Evolutionary conservation across 768 basidiomycete genomes (phyloP).

Genomic region (Tricholoma furcatifolium): DNA sequence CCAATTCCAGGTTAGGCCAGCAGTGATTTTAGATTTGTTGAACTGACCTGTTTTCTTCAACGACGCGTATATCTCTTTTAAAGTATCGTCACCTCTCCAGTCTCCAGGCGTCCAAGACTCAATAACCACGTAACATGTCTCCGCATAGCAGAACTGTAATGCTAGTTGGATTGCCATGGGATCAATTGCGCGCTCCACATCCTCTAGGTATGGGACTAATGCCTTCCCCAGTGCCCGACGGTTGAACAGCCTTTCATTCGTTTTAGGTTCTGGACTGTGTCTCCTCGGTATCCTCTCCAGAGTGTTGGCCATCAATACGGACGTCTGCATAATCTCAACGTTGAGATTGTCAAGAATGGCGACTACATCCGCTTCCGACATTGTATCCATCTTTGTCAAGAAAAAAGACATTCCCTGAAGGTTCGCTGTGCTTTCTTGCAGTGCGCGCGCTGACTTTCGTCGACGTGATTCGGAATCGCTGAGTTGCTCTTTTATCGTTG

Average conservation of each 20-base stretch:
- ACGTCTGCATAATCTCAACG: slow-evolving; percentile 19
- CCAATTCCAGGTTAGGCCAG: not conserved
- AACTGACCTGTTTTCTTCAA: slow-evolving; percentile 15
- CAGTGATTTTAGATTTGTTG: not conserved
- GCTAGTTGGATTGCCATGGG: slow-evolving; percentile 18
- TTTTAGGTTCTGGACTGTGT: not conserved
- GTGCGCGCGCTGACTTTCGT: slow-evolving; percentile 15
- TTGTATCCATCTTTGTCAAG: slow-evolving; percentile 40
- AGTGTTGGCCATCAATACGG: slow-evolving; percentile 19
- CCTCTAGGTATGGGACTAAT: slow-evolving; percentile 6
- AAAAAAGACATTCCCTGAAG: slow-evolving; percentile 41
- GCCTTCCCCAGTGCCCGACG: slow-evolving; percentile 6
- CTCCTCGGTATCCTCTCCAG: slow-evolving; percentile 5
- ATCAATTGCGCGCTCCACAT: slow-evolving; percentile 7
- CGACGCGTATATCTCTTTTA: slow-evolving; percentile 13
- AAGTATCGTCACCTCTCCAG: slow-evolving; percentile 8
- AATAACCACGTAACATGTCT: slow-evolving; percentile 10
- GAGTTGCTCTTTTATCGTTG: slow-evolving; percentile 8
- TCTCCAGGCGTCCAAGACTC: slow-evolving; percentile 14
- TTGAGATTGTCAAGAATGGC: slow-evolving; percentile 19
- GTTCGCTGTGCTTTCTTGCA: slow-evolving; percentile 35
- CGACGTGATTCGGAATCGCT: slow-evolving; percentile 19
- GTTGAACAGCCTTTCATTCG: slow-evolving; percentile 6
- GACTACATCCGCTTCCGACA: slow-evolving; percentile 43
- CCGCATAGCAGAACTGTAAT: slow-evolving; percentile 12